phyloP scores from a whole-genome alignment of 176 grass and related monocot genomes.

The Cenchrus americanus region DNA sequence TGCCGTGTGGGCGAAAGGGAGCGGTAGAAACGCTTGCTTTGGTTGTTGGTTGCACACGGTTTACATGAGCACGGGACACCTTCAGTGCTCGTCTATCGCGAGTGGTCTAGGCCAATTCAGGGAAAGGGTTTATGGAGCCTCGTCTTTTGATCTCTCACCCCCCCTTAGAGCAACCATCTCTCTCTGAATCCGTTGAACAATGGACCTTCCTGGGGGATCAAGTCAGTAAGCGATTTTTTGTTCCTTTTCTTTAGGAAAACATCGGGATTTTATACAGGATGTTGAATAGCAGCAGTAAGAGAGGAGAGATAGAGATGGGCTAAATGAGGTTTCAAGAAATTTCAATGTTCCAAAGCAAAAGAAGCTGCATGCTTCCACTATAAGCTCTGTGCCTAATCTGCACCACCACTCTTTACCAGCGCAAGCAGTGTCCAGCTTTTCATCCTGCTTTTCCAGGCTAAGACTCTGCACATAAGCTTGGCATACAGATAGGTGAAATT shows the following conservation, averaged over 20 bases:
- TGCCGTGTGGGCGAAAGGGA: constrained; percentile 29
- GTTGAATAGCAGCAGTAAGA: background rate
- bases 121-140: constrained; percentile 12
- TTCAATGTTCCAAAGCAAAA: background rate
- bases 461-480: background rate
- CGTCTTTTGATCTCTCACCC: background rate
- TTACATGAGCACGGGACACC: background rate
- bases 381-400: background rate
- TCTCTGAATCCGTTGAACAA: background rate
- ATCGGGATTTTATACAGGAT: background rate
- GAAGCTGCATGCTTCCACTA: background rate
- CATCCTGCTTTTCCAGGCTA: background rate
- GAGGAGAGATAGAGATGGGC: background rate
- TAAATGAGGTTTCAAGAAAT: background rate
- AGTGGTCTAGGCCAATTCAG: background rate
- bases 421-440: background rate
- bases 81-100: constrained; percentile 3
- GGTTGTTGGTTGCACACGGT: background rate
- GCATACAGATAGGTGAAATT: background rate
- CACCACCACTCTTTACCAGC: background rate
- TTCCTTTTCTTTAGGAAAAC: background rate
- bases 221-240: no score
- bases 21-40: background rate
- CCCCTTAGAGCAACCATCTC: background rate
- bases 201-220: background rate